Base-by-base conservation (phyloP, 306 rosid species). In the Quercus wislizeni region DNA sequence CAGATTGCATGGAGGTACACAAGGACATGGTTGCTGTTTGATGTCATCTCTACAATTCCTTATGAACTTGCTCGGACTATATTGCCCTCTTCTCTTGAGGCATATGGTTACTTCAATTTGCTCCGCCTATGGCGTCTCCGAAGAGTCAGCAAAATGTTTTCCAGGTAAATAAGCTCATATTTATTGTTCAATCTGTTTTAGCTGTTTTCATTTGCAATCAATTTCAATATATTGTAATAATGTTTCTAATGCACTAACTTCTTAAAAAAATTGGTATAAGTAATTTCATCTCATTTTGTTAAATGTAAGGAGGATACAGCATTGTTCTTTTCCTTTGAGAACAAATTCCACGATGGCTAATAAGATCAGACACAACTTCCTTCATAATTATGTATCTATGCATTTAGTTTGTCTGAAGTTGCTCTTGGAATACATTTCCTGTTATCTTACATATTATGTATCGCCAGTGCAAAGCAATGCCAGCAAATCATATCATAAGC, bases 81-180 rank as follows among this genome's bases (percentile, higher is more conserved):
- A 1, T 72, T 88, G 71, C 94, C 94, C 3, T 0, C 15, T 12
- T 21, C 83, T 54, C 57, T 92, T 41, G 38, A 77, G 74, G 65
- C 64, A 1, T 94, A 94, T 57, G 94, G 97, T 5, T 86, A 62
- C 89, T 92, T 94, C 78, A 88, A 83, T 28, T 81, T 90, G 78
- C 94, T 94, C 55, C 92, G 98, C 8, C 92, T 94, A 4, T 94
- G 97, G 97, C 96, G 98, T 78, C 92, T 94, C 9, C 88, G 88
- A 1, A 78, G 97, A 81, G 93, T 94, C 71, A 87, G 94, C 58
- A 82, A 89, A 71, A 55, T 92, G 90, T 92, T 94, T 81, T 86
- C 91, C 56, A 90, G 91, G 98, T 92, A 88, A 41, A 28, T 51
- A 46, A 54, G 64, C 12, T 41, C 46, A 41, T 41, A 2, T 41